Conservation (phyloP, 495 filamentous ascomycete genomes). For the Clavariopsis aquatica region DNA sequence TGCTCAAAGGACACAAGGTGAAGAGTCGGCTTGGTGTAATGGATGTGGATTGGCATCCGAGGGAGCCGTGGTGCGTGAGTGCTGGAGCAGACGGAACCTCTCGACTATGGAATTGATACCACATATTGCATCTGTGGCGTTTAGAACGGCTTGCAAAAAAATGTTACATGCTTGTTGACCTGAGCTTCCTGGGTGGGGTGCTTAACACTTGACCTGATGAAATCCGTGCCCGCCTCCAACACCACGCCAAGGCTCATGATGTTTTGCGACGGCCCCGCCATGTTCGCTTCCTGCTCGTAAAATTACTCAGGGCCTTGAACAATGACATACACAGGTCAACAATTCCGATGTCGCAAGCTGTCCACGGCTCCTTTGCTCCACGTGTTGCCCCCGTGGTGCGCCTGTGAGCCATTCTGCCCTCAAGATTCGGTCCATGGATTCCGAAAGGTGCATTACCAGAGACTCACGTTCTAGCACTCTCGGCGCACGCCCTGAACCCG, state of each 20-base stretch:
- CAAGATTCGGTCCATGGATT: constrained; percentile 5
- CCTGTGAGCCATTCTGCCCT: neutral
- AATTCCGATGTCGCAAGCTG: too few relatives aligned
- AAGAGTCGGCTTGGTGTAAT: constrained; percentile 80
- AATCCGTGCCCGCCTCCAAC: too few relatives aligned
- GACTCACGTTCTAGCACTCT: constrained; percentile 5
- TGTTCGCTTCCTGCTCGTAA: too few relatives aligned
- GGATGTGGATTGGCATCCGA: constrained; percentile 92
- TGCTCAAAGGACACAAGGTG: constrained; percentile 83
- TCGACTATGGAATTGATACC: constrained; percentile 67
- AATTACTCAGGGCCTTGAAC: too few relatives aligned
- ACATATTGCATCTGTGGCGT: constrained; percentile 6
- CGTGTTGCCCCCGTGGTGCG: neutral
- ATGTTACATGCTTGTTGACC: too few relatives aligned
- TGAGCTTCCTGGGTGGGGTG: too few relatives aligned
- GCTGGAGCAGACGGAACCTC: constrained; percentile 92
- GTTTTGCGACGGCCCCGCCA: too few relatives aligned
- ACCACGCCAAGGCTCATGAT: neutral
- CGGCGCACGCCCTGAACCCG: constrained; percentile 10
- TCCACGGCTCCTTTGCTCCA: too few relatives aligned
- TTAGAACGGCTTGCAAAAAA: neutral
- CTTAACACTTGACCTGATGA: too few relatives aligned
- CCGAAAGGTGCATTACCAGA: constrained; percentile 10
- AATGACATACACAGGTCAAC: too few relatives aligned
- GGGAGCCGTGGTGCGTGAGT: constrained; percentile 88